Base-by-base conservation (phyloP, 2,329 filamentous ascomycete genomes). In the Colletotrichum acutatum region DNA sequence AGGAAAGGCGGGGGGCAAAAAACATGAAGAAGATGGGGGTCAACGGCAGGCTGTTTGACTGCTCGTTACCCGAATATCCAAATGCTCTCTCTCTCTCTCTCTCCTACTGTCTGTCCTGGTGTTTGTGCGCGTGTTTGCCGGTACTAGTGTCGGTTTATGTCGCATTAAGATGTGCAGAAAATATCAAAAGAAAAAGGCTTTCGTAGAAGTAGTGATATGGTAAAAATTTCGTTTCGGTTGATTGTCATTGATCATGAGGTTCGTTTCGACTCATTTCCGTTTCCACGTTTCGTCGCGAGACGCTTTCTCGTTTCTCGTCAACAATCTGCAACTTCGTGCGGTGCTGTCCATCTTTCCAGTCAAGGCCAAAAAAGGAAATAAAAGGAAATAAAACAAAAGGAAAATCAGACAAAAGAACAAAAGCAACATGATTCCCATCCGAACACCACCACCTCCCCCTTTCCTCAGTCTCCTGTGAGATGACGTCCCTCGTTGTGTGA, bases 341-440 rank as follows among this genome's bases (percentile, higher is more conserved):
- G 58, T n/a, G 42, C 24, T 42, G 37, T 37, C 53, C 57, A 34
- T n/a, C 57, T 52, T 49, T 53, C 54, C 32, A 68, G 22, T n/a
- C 46, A 68, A 46, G 24, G 22, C 16, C 26, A 63, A 42, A 34
- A 28, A 26, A 5, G 4, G 57, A 66, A 46, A 16, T 66, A 66
- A 72, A 57, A 54, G 32, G 68, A 66, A 26, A 64, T 57, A 42
- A 24, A 37, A 73, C 71, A 72, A 74, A 64, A 68, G 74, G 59
- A 74, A 53, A 74, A 72, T 74, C 68, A 60, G 74, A 74, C 46
- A 75, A 78, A 76, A 66, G 66, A 75, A 74, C 46, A 75, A 78
- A 76, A 67, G 74, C 67, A 66, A 58, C 46, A 65, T 69, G 68
- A 71, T 5, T 22, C 52, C 63, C 32, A 12, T 46, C 52, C 63